Conservation (phyloP, 768 basidiomycete genomes). For the Calocybe cyanea region DNA sequence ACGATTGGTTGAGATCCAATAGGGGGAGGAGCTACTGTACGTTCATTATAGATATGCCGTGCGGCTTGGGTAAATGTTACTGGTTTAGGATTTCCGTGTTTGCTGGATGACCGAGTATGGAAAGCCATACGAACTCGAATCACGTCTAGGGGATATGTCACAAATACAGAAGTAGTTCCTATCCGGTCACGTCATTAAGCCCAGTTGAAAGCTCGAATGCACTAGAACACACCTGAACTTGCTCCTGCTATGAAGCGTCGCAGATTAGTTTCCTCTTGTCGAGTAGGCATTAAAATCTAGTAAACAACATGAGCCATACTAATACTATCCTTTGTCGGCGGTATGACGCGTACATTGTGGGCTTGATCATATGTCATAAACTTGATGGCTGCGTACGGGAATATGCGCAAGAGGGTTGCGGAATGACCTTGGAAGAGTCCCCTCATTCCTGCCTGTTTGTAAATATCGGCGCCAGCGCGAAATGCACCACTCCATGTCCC, state of each 20-base stretch:
- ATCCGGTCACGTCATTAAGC: conserved; percentile 3
- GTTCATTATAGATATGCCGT: conserved; percentile 69
- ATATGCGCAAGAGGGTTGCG: conserved; percentile 88
- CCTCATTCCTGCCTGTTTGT: conserved; percentile 58
- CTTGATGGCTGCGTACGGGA: conserved; percentile 96
- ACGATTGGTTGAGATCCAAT: conserved; percentile 18
- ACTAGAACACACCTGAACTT: conserved; percentile 60
- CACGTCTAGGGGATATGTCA: conserved; percentile 94
- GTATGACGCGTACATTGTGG: conserved; percentile 51
- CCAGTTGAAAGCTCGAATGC: neutral
- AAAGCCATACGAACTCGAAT: conserved; percentile 96
- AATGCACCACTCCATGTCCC: conserved; percentile 87
- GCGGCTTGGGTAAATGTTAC: conserved; percentile 56
- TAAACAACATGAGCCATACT: too few species aligned
- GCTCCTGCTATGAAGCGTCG: conserved; percentile 87
- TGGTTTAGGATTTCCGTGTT: conserved; percentile 23
- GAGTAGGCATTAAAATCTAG: conserved; percentile 84
- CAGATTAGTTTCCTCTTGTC: conserved; percentile 68
- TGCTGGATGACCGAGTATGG: conserved; percentile 45
- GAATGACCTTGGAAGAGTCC: conserved; percentile 96
- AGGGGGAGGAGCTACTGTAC: conserved; percentile 27
- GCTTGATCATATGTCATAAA: conserved; percentile 95
- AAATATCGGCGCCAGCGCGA: conserved; percentile 72
- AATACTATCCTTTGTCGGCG: too few species aligned
- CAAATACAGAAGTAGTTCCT: conserved; percentile 84